Evolutionary conservation across 345 rosid genomes (phyloP).

Genomic region (Viola odorata): DNA sequence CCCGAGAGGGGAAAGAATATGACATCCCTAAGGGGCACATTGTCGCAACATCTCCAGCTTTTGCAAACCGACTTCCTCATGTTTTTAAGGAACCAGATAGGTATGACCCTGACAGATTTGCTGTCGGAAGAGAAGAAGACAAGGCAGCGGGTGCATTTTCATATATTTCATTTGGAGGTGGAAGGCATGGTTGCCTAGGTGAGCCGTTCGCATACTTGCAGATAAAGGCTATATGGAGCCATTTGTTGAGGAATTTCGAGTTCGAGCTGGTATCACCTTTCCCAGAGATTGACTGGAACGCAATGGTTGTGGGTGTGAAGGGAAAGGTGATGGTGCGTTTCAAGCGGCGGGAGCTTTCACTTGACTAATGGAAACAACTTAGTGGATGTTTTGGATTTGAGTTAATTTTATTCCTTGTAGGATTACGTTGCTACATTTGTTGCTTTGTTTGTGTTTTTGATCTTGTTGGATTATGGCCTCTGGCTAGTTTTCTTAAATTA

Average conservation of each 20-base stretch:
- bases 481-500: not conserved
- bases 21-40: constrained; percentile 96
- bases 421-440: not conserved
- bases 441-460: not conserved
- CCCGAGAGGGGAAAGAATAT: constrained; percentile 70
- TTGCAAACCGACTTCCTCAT: constrained; percentile 87
- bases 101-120: constrained; percentile 82
- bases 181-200: constrained; percentile 96
- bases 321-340: constrained; percentile 92
- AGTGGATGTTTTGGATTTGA: constrained; percentile 7
- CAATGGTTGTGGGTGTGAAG: constrained; percentile 98
- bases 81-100: constrained; percentile 71
- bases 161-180: constrained; percentile 89
- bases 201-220: constrained; percentile 97
- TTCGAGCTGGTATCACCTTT: constrained; percentile 82
- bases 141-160: constrained; percentile 85
- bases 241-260: constrained; percentile 87
- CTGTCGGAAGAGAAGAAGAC: constrained; percentile 90
- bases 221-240: constrained; percentile 99
- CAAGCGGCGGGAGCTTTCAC: constrained; percentile 36
- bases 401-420: not conserved
- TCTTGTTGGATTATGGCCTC: not conserved
- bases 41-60: constrained; percentile 91
- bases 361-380: not conserved
- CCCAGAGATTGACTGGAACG: constrained; percentile 98